Evolutionary conservation across 2,329 filamentous ascomycete genomes (phyloP), one percentile per base, ranked within the genome.

Genomic region (Trichoderma atroviride): DNA sequence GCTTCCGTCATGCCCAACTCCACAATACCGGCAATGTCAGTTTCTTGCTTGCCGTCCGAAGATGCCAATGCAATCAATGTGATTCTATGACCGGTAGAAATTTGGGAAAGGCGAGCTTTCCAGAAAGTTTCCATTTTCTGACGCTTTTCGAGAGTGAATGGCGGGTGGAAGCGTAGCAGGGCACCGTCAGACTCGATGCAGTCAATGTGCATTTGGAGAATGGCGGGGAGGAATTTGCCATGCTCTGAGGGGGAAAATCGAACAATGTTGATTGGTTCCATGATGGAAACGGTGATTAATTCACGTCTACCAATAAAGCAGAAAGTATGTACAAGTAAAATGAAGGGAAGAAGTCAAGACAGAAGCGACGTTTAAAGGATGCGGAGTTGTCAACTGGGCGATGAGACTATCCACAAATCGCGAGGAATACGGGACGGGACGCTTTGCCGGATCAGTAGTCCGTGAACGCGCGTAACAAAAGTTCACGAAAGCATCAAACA

Each of bases 101-200:
- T 43, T n/a, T 71, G 64, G 1, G 52, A 60, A 10, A 62, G 1
- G 11, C 61, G 69, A 16, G 69, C 60, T 22, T 64, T 47, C 70
- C 70, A 71, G n/a, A 71, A 71, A 6, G 9, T 9, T 22, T 33
- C 29, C 69, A 71, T 69, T 14, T 64, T 66, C 5, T 50, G 33
- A 4, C 56, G 57, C 61, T 71, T 70, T 24, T 57, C 61, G 7
- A 50, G 14, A 5, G 60, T 62, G 24, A 71, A 71, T n/a, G 70
- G 70, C 29, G 70, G 69, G 33, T 69, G 69, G 70, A 70, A 71
- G 24, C 70, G 69, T 4, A 71, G 59, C 24, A 70, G 65, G 19
- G 65, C 53, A 66, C 62, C 61, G 16, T 71, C 70, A 24, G 22
- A 37, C 5, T 66, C 24, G 61, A 70, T 66, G 31, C 57, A 50